A percentile compares a stretch with the other conserved stretches of the same genome.
phyloP scores from a whole-genome alignment of 495 filamentous ascomycete species.

The Aspergillus incahuasiensis region DNA sequence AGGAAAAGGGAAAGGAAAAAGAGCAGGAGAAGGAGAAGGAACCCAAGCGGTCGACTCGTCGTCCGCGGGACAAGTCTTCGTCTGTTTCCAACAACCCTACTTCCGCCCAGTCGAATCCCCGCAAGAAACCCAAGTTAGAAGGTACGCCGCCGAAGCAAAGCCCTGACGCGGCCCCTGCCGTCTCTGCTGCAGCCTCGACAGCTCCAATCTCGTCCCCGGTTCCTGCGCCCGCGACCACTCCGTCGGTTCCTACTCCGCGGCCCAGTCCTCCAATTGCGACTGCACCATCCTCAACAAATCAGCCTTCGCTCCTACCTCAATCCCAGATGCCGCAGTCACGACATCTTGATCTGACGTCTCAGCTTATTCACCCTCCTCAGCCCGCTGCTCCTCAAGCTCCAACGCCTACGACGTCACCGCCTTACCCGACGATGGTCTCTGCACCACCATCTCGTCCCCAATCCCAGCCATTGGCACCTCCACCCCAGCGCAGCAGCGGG shows the following conservation, averaged over 20 bases:
- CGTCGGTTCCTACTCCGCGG: constrained; percentile 16
- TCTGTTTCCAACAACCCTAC: constrained; percentile 18
- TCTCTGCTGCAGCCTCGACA: constrained; percentile 11
- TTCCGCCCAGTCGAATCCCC: constrained; percentile 22
- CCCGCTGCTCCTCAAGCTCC: constrained; percentile 13
- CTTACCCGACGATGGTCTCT: constrained; percentile 21
- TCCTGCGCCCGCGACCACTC: constrained; percentile 15
- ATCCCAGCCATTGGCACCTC: constrained; percentile 38
- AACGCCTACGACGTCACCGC: constrained; percentile 14
- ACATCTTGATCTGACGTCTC: constrained; percentile 17
- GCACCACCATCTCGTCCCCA: constrained; percentile 32
- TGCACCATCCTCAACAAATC: constrained; percentile 2
- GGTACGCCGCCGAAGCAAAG: constrained; percentile 20
- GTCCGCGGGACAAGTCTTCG: constrained; percentile 37
- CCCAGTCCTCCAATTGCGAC: constrained; percentile 16
- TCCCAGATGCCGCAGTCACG: constrained; percentile 9
- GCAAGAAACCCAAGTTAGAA: constrained; percentile 48
- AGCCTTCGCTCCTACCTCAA: constrained; percentile 7
- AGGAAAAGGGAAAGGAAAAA: constrained; percentile 21
- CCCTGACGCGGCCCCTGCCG: constrained; percentile 10
- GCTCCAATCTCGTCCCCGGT: constrained; percentile 12
- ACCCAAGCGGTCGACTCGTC: constrained; percentile 35
- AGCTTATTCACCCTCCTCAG: constrained; percentile 24
- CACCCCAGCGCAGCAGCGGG: constrained; percentile 53
- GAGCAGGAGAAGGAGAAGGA: constrained; percentile 21